Base-by-base conservation (phyloP, 345 rosid species). In the Microthlaspi erraticum region DNA sequence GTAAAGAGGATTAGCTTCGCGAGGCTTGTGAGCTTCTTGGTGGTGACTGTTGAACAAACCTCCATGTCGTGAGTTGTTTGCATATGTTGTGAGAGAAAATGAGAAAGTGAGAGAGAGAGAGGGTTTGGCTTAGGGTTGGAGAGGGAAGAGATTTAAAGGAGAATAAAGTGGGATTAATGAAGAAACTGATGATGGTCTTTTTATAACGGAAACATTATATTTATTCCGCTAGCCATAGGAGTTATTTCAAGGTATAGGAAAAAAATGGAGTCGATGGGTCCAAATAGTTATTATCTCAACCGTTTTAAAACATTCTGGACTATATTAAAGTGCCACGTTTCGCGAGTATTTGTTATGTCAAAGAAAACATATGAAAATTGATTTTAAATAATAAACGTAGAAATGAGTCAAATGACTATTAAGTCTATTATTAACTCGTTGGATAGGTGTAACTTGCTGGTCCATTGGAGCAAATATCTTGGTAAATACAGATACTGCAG, bases 21-120 rank as follows among this genome's bases (percentile, higher is more conserved):
- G 1, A 72, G 41, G 64, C 69, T 77, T 2, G 70, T 36, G 51
- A 77, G 80, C 44, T 72, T 77, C 73, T 72, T 77, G 6, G 80
- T 71, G 6, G 80, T 70, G 67, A 65, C 72, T 58, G 76, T 58
- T 58, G 80, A 65, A 52, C 80, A 70, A 17, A 65, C 32, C 20
- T 77, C 76, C 76, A 77, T 77, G n/a, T 34, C 60, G 68, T 52
- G 57, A 44, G 57, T 55, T 19, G 57, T 55, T 19, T 61, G 63
- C 74, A 61, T 54, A 14, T 61, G 52, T 36, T 33, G 46, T 5
- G 17, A 29, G 59, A 16, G 51, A 41, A 16, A 42, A 42, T 26
- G 39, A 32, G 13, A 29, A 53, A n/a, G 29, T 26, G 29, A 26
- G 29, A 54, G 59, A 26, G 29, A 54, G 59, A 69, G 55, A 63